These are phyloP conservation scores for Vigna hirtella DNA, from an alignment of 306 rosid genomes.

Conservation along the genomic window DNA sequence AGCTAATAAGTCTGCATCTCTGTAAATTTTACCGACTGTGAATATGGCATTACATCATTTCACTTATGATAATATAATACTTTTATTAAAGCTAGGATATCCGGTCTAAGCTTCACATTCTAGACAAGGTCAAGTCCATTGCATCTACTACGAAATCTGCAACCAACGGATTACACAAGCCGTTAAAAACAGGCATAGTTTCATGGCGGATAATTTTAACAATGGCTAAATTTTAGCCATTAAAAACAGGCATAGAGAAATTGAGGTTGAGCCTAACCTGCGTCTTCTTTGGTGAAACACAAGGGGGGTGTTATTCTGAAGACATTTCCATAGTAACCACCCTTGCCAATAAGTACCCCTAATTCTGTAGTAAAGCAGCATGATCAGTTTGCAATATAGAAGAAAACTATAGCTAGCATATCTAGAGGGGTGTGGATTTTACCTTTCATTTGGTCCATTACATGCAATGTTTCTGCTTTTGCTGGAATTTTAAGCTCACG, in stretches of 20 bases:
- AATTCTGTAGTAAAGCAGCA: slow-evolving; percentile 48
- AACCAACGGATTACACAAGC: not conserved
- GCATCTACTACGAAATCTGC: slow-evolving; percentile 82
- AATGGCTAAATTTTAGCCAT: not conserved
- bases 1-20: slow-evolving; percentile 21
- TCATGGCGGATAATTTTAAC: not conserved
- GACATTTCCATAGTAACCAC: slow-evolving; percentile 84
- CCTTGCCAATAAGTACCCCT: slow-evolving; percentile 80
- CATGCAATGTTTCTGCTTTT: slow-evolving; percentile 65
- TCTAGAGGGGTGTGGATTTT: slow-evolving; percentile 23
- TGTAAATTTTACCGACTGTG: slow-evolving; percentile 21
- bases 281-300: slow-evolving; percentile 85
- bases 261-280: slow-evolving; percentile 53
- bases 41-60: slow-evolving; percentile 23
- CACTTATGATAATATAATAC: slow-evolving; percentile 12
- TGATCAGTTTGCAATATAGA: not conserved
- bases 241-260: not conserved
- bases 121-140: slow-evolving; percentile 68
- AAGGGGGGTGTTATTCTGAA: slow-evolving; percentile 84
- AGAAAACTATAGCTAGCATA: not conserved
- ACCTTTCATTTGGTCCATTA: slow-evolving; percentile 89
- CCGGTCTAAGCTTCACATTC: slow-evolving; percentile 52
- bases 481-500: slow-evolving; percentile 80
- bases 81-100: slow-evolving; percentile 6
- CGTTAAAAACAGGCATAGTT: not conserved